Base-by-base conservation (phyloP, 2,329 filamentous ascomycete species). In the Trichothecium sympodiale region DNA sequence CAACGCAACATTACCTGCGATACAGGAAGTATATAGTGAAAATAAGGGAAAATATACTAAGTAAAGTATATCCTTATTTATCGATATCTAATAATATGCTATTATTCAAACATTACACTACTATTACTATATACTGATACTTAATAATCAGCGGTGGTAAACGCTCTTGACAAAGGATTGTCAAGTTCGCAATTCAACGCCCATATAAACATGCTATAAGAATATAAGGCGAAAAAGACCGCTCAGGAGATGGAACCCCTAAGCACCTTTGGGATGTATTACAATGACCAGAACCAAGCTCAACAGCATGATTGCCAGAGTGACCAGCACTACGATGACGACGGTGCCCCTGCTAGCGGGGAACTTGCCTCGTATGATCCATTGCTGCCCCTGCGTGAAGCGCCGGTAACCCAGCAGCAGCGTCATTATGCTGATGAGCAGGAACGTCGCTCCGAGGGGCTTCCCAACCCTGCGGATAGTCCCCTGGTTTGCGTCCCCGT, bases 341-440 rank as follows among this genome's bases (percentile, higher is more conserved):
- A 91, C 75, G 16, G 82, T 85, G 4, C 82, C 83, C 43, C 84
- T 67, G 46, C 80, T 83, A 7, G 83, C 82, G 0, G 83, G 83
- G 47, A 88, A 88, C 55, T 87, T 87, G 47, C 83, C 83, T 43
- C 72, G 62, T 41, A 89, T 79, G 17, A 91, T 74, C 73, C 85
- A 91, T 48, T 83, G 70, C 60, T 91, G 84, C 16, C 74, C 71
- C 52, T 84, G 77, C 47, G 85, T 80, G 55, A 86, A 91, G 35
- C 84, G 68, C 51, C 83, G 78, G 54, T 86, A 88, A 6, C 84
- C 84, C 35, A 89, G 65, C 37, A 83, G 67, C 38, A 91, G 64
- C 39, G 86, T 77, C 29, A 89, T 48, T 40, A 89, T 84, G 46
- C 77, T 77, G 46, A 89, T 80, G 28, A 62, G 81, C 29, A 91